A percentile compares a stretch with the other conserved stretches of the same genome.
Evolutionary conservation across 2,329 filamentous ascomycete species (phyloP).

Genomic region (Colletotrichum horii): DNA sequence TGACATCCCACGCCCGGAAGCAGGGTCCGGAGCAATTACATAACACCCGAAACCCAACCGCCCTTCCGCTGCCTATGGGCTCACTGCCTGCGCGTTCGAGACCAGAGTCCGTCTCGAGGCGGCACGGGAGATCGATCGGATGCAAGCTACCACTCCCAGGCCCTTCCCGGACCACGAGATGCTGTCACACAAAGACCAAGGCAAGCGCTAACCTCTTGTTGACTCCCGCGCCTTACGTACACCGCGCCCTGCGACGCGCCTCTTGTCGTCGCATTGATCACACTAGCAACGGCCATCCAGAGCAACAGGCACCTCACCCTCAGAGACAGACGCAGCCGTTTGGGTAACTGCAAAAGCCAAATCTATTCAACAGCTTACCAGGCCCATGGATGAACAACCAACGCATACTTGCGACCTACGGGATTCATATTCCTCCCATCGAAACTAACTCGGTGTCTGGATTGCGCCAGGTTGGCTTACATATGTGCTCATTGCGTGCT

Average conservation of each 20-base stretch:
- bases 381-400: neutral
- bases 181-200: neutral
- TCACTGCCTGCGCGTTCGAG: neutral
- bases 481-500: neutral
- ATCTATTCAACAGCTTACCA: neutral
- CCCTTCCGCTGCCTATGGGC: neutral
- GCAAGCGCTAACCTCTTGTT: neutral
- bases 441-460: neutral
- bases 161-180: neutral
- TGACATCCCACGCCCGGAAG: slow-evolving; percentile 6
- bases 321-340: neutral
- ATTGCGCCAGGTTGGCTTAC: neutral
- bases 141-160: neutral
- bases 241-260: slow-evolving; percentile 10
- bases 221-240: neutral
- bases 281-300: neutral
- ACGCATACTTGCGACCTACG: neutral
- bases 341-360: neutral
- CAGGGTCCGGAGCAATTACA: slow-evolving; percentile 2
- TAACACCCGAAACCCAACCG: slow-evolving; percentile 1
- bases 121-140: neutral
- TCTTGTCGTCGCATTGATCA: neutral
- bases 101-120: neutral
- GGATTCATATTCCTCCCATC: neutral
- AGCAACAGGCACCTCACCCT: neutral